Evolutionary conservation across 2,329 filamentous ascomycete species (phyloP).

Genomic region (Arachnomyces sp.): DNA sequence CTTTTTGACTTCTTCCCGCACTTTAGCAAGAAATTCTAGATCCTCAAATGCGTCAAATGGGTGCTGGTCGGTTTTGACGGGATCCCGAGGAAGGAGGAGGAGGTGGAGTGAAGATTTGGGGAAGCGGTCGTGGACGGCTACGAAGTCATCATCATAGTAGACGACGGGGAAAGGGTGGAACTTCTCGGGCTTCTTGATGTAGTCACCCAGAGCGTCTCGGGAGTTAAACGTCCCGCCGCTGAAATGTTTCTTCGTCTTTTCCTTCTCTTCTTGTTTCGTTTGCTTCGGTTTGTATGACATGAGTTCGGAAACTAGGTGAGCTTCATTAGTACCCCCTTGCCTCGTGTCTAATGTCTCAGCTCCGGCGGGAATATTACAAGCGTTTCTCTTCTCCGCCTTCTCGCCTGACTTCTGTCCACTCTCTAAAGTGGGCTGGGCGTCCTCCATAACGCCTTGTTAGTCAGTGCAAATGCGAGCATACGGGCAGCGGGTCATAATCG

Average conservation of each 20-base stretch:
- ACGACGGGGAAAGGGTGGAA: slow-evolving; percentile 55
- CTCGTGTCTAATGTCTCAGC: not conserved
- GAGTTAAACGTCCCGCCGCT: slow-evolving; percentile 30
- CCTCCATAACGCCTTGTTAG: no score
- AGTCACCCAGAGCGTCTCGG: slow-evolving; percentile 57
- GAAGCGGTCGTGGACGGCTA: slow-evolving; percentile 72
- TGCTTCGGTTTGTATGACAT: slow-evolving; percentile 45
- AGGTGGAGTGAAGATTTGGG: slow-evolving; percentile 81
- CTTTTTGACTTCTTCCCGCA: slow-evolving; percentile 52
- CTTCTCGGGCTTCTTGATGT: slow-evolving; percentile 55
- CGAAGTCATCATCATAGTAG: slow-evolving; percentile 59
- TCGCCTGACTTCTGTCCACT: slow-evolving; percentile 5
- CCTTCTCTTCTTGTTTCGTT: slow-evolving; percentile 15
- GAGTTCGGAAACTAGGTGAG: slow-evolving; percentile 46
- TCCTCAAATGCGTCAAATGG: slow-evolving; percentile 73
- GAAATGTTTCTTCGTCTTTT: slow-evolving; percentile 10
- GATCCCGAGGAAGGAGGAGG: slow-evolving; percentile 73
- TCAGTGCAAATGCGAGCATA: no score
- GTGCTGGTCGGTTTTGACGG: slow-evolving; percentile 52
- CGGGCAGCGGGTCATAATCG: no score
- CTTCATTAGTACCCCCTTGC: slow-evolving; percentile 5
- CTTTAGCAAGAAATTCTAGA: slow-evolving; percentile 55
- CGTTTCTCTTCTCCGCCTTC: slow-evolving; percentile 27
- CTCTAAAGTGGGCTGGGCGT: no score
- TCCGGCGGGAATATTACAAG: slow-evolving; percentile 20